These are phyloP conservation scores for Penicillium thymicola DNA, from an alignment of 2,329 filamentous ascomycete genomes.

Conservation along the genomic window DNA sequence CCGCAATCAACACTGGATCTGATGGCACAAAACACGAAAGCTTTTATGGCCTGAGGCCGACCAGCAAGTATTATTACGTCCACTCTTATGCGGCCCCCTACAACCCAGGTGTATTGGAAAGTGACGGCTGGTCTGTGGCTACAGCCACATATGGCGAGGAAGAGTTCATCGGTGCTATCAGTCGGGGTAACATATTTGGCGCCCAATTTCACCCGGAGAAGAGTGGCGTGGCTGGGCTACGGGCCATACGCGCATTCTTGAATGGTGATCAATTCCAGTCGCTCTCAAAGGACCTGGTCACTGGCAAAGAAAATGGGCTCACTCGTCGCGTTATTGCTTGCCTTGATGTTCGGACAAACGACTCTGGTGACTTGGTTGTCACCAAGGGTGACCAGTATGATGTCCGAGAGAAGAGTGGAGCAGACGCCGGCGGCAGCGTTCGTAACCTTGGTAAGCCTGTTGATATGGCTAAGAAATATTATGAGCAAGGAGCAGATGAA, in stretches of 20 bases:
- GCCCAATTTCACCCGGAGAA: conserved; percentile 99
- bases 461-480: conserved; percentile 89
- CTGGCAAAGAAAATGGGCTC: conserved; percentile 57
- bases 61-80: conserved; percentile 98
- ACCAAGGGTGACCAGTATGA: conserved; percentile 99
- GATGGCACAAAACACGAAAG: conserved; percentile 46
- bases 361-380: conserved; percentile 90
- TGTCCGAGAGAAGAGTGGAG: conserved; percentile 77
- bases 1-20: conserved; percentile 58
- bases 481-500: conserved; percentile 94
- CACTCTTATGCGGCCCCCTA: conserved; percentile 90
- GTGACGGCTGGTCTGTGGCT: conserved; percentile 85
- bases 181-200: conserved; percentile 78
- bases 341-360: conserved; percentile 91
- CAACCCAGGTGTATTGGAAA: conserved; percentile 67
- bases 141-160: conserved; percentile 84
- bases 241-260: conserved; percentile 81
- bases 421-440: conserved; percentile 59
- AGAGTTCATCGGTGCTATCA: conserved; percentile 86
- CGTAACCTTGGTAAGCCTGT: conserved; percentile 96
- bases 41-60: conserved; percentile 74
- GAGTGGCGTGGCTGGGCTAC: conserved; percentile 82
- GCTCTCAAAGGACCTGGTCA: conserved; percentile 40
- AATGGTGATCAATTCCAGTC: conserved; percentile 62
- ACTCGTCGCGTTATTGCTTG: conserved; percentile 95